Percentiles rank a stretch among this genome's conserved stretches.
phyloP scores from a whole-genome alignment of 2,329 filamentous ascomycete genomes.

The Neofusicoccum kwambonambiense region DNA sequence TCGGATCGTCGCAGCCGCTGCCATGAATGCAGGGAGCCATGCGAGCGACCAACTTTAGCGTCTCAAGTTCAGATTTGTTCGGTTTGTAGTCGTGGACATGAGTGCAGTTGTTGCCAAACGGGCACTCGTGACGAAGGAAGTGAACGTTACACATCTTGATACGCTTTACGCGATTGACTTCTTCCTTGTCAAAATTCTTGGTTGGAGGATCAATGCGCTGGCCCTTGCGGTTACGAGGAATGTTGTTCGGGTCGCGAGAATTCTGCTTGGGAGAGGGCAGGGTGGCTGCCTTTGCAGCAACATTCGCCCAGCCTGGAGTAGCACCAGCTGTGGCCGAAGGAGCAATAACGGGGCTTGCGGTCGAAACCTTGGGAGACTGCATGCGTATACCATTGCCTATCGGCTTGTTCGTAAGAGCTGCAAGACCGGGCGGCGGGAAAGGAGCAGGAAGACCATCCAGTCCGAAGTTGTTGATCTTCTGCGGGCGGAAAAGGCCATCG shows the following conservation, averaged over 20 bases:
- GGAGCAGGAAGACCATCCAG: background rate
- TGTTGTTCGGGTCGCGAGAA: constrained; percentile 11
- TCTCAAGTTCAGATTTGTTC: constrained; percentile 52
- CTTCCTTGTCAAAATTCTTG: constrained; percentile 53
- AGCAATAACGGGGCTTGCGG: background rate
- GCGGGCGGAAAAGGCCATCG: constrained; percentile 53
- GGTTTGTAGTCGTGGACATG: constrained; percentile 56
- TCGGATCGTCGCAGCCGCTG: constrained; percentile 56
- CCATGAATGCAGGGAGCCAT: constrained; percentile 63
- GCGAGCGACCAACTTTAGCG: constrained; percentile 58
- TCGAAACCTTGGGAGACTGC: background rate
- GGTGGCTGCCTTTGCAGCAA: constrained; percentile 15
- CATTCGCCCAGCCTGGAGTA: constrained; percentile 19
- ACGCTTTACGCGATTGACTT: constrained; percentile 60
- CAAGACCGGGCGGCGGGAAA: constrained; percentile 12
- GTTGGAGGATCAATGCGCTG: constrained; percentile 58
- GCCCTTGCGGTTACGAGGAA: constrained; percentile 58
- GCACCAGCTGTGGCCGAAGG: background rate
- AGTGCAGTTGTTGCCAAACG: constrained; percentile 54
- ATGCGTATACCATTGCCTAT: background rate
- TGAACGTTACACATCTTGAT: constrained; percentile 63
- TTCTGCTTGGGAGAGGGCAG: constrained; percentile 8
- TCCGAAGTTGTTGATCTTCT: constrained; percentile 43
- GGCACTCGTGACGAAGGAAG: constrained; percentile 59
- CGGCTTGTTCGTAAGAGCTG: background rate